Base-by-base conservation (phyloP, 1,284 basidiomycete genomes). In the Boletus sp. region DNA sequence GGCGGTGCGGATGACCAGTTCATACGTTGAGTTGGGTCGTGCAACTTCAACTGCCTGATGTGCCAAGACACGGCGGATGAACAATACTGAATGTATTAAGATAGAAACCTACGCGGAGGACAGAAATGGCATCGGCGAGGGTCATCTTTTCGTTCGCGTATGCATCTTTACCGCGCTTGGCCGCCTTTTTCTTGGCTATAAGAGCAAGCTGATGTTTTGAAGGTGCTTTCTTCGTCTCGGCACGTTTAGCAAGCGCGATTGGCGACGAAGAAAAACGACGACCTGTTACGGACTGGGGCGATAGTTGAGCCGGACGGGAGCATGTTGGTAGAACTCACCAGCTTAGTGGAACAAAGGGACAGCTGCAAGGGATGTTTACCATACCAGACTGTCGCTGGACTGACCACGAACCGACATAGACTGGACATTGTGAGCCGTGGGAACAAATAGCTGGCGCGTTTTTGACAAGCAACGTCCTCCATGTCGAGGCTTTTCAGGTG, bases 1-100 rank as follows among this genome's bases (percentile, higher is more conserved):
- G 62, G 87, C 86, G 1, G 93, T 93, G 70, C 89, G 88, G 62
- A 98, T 80, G 55, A 87, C 87, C 31, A 97, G 78, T 65, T 94
- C 91, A 71, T 90, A 94, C 2, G 90, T 89, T 6, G 91, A 82
- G 60, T 82, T 81, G 9, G 93, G 89, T 59, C 83, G 83, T 28
- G 87, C 83, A 57, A 94, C 89, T 76, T 95, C 92, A 17, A 93
- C 85, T 25, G 93, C 85, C 92, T 95, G 64, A 19, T 13, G 23
- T 33, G 23, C 50, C 27, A 7, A 21, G 49, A 64, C 27, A 53
- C 21, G 38, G 38, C 19, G 30, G n/a, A 33, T 68, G 37, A 66
- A 60, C 30, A 25, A 56, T 16, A 55, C 4, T 1, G 43, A 48
- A 47, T 35, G 50, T 44, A 57, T 17, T 31, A 49, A 25, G 38